Evolutionary conservation across 441 rosid genomes (phyloP).

Genomic region (Pelargonium citronellum): DNA sequence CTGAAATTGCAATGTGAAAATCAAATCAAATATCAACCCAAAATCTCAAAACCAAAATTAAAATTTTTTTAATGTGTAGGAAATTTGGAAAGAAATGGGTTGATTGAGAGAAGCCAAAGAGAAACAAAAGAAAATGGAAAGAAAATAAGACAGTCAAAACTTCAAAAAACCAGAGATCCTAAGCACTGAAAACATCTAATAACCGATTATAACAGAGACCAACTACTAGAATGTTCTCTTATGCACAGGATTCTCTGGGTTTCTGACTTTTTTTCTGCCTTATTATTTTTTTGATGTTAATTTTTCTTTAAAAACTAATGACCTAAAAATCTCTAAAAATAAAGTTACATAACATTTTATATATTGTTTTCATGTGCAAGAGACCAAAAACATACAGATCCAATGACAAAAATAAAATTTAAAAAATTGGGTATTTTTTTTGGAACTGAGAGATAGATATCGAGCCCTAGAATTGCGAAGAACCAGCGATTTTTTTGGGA

Average conservation of each 20-base stretch:
- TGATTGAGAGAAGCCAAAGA: conserved; percentile 1
- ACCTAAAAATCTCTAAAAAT: background rate
- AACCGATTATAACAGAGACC: background rate
- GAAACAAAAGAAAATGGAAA: background rate
- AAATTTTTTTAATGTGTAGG: background rate
- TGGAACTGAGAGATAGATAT: background rate
- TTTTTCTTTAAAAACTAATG: too few relatives aligned
- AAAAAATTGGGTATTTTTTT: background rate
- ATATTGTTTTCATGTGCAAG: background rate
- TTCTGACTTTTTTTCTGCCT: conserved; percentile 2
- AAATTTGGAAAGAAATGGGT: background rate
- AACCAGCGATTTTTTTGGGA: background rate
- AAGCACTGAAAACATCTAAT: conserved; percentile 9
- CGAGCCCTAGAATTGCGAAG: conserved; percentile 8
- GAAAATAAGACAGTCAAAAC: conserved; percentile 1
- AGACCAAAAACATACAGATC: background rate
- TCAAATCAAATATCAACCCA: conserved; percentile 4
- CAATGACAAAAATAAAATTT: background rate
- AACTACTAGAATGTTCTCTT: conserved; percentile 4
- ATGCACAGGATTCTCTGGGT: conserved; percentile 7
- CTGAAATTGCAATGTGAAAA: background rate
- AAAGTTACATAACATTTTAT: background rate
- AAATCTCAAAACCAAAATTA: background rate
- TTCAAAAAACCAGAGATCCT: background rate
- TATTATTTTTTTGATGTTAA: background rate